phyloP scores from a whole-genome alignment of 805 yeast genomes.

The Saturnispora zaruensis region DNA sequence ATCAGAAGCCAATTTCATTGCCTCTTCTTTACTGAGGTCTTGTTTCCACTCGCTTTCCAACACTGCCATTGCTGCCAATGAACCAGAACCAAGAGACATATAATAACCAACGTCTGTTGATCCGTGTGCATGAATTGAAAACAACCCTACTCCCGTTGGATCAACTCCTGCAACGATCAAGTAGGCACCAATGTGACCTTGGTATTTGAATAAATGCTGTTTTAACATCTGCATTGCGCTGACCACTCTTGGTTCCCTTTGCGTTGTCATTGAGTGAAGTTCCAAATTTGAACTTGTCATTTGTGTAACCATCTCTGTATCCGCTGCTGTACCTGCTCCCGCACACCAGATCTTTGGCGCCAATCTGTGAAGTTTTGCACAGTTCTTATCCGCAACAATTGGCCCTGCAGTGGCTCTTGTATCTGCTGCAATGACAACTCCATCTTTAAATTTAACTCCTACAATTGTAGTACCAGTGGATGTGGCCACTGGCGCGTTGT shows the following conservation, averaged over 20 bases:
- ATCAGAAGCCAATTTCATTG: constrained; percentile 81
- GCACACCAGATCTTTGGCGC: constrained; percentile 98
- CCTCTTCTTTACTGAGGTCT: constrained; percentile 75
- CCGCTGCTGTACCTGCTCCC: constrained; percentile 99
- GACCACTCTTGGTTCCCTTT: constrained; percentile 86
- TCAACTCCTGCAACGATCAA: constrained; percentile 97
- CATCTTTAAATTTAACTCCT: constrained; percentile 86
- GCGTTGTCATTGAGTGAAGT: constrained; percentile 69
- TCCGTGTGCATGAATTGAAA: constrained; percentile 95
- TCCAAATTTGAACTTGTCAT: constrained; percentile 85
- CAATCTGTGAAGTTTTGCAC: constrained; percentile 86
- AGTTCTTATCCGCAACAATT: constrained; percentile 96
- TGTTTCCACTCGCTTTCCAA: constrained; percentile 82
- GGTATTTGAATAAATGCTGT: constrained; percentile 93
- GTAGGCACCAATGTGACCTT: constrained; percentile 96
- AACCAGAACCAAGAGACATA: constrained; percentile 91
- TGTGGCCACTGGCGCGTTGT: constrained; percentile 76
- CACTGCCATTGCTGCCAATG: constrained; percentile 97
- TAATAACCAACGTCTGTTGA: constrained; percentile 94
- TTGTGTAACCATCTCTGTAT: constrained; percentile 96
- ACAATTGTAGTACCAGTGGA: constrained; percentile 99
- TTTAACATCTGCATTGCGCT: constrained; percentile 88
- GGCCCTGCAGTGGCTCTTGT: constrained; percentile 96
- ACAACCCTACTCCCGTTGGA: constrained; percentile 90
- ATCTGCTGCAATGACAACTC: constrained; percentile 97